Conservation (phyloP, 164 flowering plant genomes). For the Magnolia officinalis region DNA sequence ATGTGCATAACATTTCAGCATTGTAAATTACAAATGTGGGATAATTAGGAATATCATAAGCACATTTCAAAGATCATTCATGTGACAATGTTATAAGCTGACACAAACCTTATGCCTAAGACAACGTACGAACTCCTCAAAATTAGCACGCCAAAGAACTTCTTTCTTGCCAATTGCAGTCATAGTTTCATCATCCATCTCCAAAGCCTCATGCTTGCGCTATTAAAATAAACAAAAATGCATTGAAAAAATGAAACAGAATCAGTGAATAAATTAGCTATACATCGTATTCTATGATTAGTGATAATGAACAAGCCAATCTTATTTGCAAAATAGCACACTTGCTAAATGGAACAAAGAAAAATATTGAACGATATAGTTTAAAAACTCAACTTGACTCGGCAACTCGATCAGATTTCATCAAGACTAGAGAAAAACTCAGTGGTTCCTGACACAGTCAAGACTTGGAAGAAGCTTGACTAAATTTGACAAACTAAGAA, state of each 20-base stretch:
- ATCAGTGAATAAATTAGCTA: background rate
- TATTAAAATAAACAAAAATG: conserved; percentile 16
- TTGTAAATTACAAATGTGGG: background rate
- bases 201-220: conserved; percentile 58
- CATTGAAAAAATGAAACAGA: conserved; percentile 9
- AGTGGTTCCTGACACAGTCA: too few relatives aligned
- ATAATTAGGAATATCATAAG: background rate
- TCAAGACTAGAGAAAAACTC: too few relatives aligned
- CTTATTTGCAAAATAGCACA: background rate
- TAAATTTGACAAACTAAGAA: too few relatives aligned
- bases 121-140: conserved; percentile 67
- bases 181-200: conserved; percentile 32
- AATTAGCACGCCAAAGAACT: conserved; percentile 83
- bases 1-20: background rate
- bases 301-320: background rate
- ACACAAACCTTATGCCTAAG: conserved; percentile 72
- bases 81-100: background rate
- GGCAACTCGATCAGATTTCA: too few relatives aligned
- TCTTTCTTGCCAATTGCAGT: conserved; percentile 35
- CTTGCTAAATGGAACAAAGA: background rate
- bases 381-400: background rate
- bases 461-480: too few relatives aligned
- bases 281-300: background rate
- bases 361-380: background rate
- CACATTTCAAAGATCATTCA: background rate